A percentile compares a stretch with the other conserved stretches of the same genome.
phyloP scores from a whole-genome alignment of 306 rosid genomes.

The Carpinus fangiana region DNA sequence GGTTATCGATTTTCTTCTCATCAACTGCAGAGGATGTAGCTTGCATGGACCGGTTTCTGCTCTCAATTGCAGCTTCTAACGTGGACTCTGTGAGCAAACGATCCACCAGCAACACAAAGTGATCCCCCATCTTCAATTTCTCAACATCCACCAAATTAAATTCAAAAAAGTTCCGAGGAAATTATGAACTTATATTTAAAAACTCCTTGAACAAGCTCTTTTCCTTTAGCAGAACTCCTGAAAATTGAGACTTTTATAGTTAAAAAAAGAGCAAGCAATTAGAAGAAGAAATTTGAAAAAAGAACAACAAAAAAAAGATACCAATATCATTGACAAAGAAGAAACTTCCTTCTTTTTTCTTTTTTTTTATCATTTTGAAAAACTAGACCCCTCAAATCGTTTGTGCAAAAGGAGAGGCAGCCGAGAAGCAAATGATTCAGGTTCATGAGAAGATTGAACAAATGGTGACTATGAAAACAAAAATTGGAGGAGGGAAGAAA shows the following conservation, averaged over 20 bases:
- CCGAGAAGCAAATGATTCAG: background rate
- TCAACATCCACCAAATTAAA: conserved; percentile 22
- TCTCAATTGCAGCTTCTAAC: conserved; percentile 83
- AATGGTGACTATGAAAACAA: background rate
- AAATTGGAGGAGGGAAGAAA: conserved; percentile 20
- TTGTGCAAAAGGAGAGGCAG: background rate
- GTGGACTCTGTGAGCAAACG: conserved; percentile 91
- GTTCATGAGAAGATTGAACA: too few relatives aligned
- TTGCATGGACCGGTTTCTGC: conserved; percentile 60
- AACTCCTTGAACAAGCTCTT: conserved; percentile 23
- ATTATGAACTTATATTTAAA: conserved; percentile 10
- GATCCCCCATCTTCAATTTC: conserved; percentile 77
- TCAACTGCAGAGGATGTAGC: conserved; percentile 56
- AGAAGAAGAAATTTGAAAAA: conserved; percentile 13
- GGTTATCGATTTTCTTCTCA: conserved; percentile 33
- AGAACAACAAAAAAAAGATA: conserved; percentile 5
- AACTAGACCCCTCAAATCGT: conserved; percentile 37
- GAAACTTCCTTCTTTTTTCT: conserved; percentile 21
- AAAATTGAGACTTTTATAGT: conserved; percentile 16
- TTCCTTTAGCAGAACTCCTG: conserved; percentile 37
- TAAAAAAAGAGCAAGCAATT: conserved; percentile 22
- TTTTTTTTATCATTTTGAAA: background rate
- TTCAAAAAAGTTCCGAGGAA: conserved; percentile 13
- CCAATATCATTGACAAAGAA: background rate
- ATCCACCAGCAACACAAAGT: conserved; percentile 88